Base-by-base conservation (phyloP, 192 early-diverging fungal genomes). In the Funneliformis mosseae region DNA sequence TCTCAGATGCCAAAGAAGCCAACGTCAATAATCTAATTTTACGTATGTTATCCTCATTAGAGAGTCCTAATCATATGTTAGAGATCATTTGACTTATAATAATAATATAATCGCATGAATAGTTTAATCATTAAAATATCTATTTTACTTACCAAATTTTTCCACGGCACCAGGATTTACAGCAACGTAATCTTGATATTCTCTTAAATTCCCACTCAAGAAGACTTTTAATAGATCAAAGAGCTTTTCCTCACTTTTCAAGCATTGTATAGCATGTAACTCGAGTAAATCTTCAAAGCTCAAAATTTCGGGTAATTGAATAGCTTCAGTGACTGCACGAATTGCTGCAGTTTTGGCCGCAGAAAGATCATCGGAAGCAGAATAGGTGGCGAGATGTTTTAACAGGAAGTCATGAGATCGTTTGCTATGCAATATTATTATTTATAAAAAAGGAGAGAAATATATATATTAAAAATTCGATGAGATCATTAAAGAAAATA, bases 21-120 rank as follows among this genome's bases (percentile, higher is more conserved):
- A 99, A 84, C 0, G 94, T 91, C 70, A 99, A 87, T 42, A 97
- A 86, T 33, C 96, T 91, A 84, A 99, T 96, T 89, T 99, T 99
- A 77, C 84, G 85, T 27, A 89, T 63, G 45, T 90, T 90, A 71
- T 87, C 88, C 62, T 92, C 92, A 62, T 81, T 79, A 16, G 82
- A 78, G 73, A 86, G 73, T 45, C 70, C 85, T 75, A 28, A 84
- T 82, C 28, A 86, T 79, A 76, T 3, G 11, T 14, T 39, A 23
- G 5, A 62, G n/a, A 5, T 39, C 8, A 42, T 59, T 60, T 16
- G 25, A 55, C 4, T 50, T 27, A 25, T 14, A 21, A 25, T 42
- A 27, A 33, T 55, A 59, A 27, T 23, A 61, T 59, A 62, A 10
- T 59, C 61, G 16, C 16, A 4, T 41, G n/a, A 33, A 50, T 64